Evolutionary conservation across 192 early-diverging fungal species (phyloP), one percentile per base, ranked within the genome.

Genomic region (Umbelopsis ramanniana): DNA sequence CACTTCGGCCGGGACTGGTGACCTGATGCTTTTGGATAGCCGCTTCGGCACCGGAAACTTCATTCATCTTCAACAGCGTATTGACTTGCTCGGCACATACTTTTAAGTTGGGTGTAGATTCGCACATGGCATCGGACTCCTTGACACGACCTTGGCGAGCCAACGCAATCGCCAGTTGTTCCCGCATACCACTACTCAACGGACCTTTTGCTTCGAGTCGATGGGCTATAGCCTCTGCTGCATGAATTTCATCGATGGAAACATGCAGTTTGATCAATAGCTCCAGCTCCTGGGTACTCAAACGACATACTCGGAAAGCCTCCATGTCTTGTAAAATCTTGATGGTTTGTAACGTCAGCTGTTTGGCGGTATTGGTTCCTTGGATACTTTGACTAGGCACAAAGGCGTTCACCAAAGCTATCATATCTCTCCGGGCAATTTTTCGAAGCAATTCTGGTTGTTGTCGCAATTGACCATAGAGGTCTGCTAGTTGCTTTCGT

Each of bases 321-420:
- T 63, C 57, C 57, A 63, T 63, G 33, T 63, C 57, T 37, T 63
- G 26, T 17, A 63, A 6, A 37, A 63, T 63, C 57, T 63, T 63
- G 57, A 63, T 63, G 17, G 57, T 35, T 35, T 63, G 57, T 14
- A 63, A 26, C 57, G 57, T 63, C 33, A 63, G 26, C 17, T 14
- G 17, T 17, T n/a, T 29, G 7, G 57, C 57, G 6, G 57, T 63
- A 2, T 63, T 38, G 33, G 57, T 63, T 19, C 57, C 57, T 17
- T 63, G 57, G 37, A 63, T 63, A 19, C 57, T 63, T 63, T 63
- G 57, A 17, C 57, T 37, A 14, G 57, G 57, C n/a, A 63, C 15
- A 35, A 63, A 63, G 15, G 57, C 33, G 35, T 63, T 29, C 24
- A 63, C 57, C 6, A 63, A 26, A 37, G 57, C 26, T 15, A 63